Evolutionary conservation across 108 stramenopile genomes (phyloP).

Genomic region (Conticribra guillardii): DNA sequence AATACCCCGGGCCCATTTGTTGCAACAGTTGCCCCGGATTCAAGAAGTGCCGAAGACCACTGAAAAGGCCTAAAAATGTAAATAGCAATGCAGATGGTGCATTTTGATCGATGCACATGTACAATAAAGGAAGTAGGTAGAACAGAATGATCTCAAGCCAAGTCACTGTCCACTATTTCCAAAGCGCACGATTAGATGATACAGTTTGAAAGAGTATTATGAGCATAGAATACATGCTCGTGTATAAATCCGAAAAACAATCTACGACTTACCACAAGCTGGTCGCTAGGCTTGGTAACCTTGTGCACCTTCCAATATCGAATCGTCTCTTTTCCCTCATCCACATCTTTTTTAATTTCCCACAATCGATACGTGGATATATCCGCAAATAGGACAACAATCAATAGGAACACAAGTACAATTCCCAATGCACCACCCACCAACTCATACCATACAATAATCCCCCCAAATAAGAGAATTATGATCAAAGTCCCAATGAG

Average conservation of each 20-base stretch:
- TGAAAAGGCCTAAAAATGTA: slow-evolving; percentile 31
- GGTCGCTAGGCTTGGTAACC: slow-evolving; percentile 33
- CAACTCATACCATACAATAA: slow-evolving; percentile 33
- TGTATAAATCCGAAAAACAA: too few species aligned
- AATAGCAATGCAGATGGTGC: slow-evolving; percentile 29
- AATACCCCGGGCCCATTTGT: slow-evolving; percentile 20
- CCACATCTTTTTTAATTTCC: slow-evolving; percentile 15
- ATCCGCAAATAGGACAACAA: slow-evolving; percentile 1
- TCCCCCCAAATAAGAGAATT: slow-evolving; percentile 21
- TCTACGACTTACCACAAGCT: slow-evolving; percentile 29
- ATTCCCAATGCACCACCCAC: slow-evolving; percentile 9
- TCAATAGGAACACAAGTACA: slow-evolving; percentile 9
- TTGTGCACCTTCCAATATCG: slow-evolving; percentile 35
- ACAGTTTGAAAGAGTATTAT: too few species aligned
- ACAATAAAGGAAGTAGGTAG: slow-evolving; percentile 45
- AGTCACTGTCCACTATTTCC: slow-evolving; percentile 27
- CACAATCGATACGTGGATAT: slow-evolving; percentile 10
- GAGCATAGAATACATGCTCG: too few species aligned
- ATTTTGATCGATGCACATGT: slow-evolving; percentile 25
- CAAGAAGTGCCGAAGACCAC: slow-evolving; percentile 31
- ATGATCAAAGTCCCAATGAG: slow-evolving; percentile 28
- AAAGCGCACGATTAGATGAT: too few species aligned
- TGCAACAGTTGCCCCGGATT: slow-evolving; percentile 32
- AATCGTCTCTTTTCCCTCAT: slow-evolving; percentile 6
- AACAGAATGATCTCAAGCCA: slow-evolving; percentile 48